Conservation (phyloP, 108 stramenopile species). For the Chaetoceros tenuissimus region DNA sequence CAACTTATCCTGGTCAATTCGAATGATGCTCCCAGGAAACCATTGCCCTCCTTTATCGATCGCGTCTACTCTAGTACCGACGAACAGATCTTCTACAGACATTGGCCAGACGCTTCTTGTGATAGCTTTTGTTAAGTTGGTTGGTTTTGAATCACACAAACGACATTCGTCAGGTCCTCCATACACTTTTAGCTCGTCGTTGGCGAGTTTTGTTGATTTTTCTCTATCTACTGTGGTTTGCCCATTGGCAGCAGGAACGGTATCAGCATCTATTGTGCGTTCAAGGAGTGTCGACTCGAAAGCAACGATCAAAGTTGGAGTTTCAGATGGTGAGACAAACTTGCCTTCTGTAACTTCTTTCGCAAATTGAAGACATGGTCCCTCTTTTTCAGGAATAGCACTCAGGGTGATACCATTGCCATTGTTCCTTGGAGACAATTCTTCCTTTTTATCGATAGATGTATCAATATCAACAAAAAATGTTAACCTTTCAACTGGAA, state of each 20-base stretch:
- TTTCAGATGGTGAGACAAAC: conserved; percentile 3
- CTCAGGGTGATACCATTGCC: conserved; percentile 30
- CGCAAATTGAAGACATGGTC: conserved; percentile 58
- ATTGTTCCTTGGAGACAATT: conserved; percentile 17
- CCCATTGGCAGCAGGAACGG: conserved; percentile 4
- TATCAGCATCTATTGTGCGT: conserved; percentile 23
- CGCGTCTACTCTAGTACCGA: conserved; percentile 91
- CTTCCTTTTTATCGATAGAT: conserved; percentile 21
- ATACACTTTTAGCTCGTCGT: conserved; percentile 45
- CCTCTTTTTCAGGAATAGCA: conserved; percentile 67
- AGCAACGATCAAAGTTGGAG: conserved; percentile 49
- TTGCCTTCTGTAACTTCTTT: conserved; percentile 21
- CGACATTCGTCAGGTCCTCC: conserved; percentile 71
- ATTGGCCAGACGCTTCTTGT: conserved; percentile 79
- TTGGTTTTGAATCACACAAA: conserved; percentile 58
- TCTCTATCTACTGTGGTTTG: conserved; percentile 12
- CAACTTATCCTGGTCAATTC: conserved; percentile 40
- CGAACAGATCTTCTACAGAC: conserved; percentile 47
- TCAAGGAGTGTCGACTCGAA: conserved; percentile 62
- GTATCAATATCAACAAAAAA: conserved; percentile 59
- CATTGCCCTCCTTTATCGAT: conserved; percentile 81
- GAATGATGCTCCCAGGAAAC: conserved; percentile 85
- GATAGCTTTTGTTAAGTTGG: conserved; percentile 53
- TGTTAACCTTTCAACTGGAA: conserved; percentile 36
- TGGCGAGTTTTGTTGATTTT: conserved; percentile 27